phyloP scores from a whole-genome alignment of 352 stramenopile species.

The Phytophthora hybrid region DNA sequence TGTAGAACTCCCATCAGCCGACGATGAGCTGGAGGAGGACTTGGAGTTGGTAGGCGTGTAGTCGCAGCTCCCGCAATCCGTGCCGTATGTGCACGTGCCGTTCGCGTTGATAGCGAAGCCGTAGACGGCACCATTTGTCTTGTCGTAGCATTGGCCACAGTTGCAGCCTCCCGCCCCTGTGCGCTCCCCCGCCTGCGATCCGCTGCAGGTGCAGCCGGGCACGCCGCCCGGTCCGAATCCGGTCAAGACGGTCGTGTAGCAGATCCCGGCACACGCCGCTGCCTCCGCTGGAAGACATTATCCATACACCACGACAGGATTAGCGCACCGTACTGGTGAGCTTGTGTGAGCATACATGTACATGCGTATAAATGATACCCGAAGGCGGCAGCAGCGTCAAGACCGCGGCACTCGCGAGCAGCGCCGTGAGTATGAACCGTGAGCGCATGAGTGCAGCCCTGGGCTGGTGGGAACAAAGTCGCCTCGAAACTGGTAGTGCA shows the following conservation, averaged over 20 bases:
- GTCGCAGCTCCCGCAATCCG: conserved; percentile 41
- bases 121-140: conserved; percentile 35
- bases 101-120: conserved; percentile 41
- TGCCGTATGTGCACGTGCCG: conserved; percentile 41
- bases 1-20: conserved; percentile 1
- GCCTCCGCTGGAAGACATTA: conserved; percentile 26
- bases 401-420: conserved; percentile 13
- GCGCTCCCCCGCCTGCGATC: conserved; percentile 33
- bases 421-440: conserved; percentile 18
- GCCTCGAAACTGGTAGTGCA: conserved; percentile 27
- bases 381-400: neutral
- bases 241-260: conserved; percentile 41
- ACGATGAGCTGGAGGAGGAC: neutral
- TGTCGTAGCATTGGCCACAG: conserved; percentile 53
- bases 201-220: conserved; percentile 42
- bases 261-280: conserved; percentile 43
- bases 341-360: neutral
- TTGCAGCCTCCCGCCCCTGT: conserved; percentile 37
- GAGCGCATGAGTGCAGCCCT: conserved; percentile 20
- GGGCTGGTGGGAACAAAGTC: conserved; percentile 6
- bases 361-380: conserved; percentile 16
- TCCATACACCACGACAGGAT: conserved; percentile 3
- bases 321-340: neutral
- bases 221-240: conserved; percentile 47
- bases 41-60: conserved; percentile 4